Percentiles rank a stretch among this genome's conserved stretches.
Conservation (phyloP, 2,329 filamentous ascomycete species). For the Aspergillus amoenus region DNA sequence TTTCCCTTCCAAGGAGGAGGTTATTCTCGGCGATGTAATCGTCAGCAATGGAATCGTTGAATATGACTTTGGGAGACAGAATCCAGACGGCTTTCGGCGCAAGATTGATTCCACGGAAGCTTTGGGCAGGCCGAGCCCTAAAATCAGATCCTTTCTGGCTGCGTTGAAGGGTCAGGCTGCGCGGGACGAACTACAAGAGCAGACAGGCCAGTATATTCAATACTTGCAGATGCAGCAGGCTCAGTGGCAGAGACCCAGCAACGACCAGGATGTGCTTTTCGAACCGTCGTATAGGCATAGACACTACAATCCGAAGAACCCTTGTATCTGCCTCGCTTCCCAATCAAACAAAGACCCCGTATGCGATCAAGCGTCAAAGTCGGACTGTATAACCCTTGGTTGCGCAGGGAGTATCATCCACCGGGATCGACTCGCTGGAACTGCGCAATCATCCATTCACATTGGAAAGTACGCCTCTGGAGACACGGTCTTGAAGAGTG, state of each 20-base stretch:
- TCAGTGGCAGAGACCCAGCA: too few species aligned
- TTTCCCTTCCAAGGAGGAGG: neutral
- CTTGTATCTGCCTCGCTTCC: neutral
- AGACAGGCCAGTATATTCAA: neutral
- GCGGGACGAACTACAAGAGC: neutral
- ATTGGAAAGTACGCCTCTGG: conserved; percentile 13
- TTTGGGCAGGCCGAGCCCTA: neutral
- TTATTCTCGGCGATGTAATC: neutral
- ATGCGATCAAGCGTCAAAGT: too few species aligned
- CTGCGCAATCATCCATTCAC: neutral
- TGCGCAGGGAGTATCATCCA: neutral
- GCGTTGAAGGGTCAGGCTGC: neutral
- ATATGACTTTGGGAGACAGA: conserved; percentile 5
- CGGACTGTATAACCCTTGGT: too few species aligned
- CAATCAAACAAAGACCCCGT: neutral
- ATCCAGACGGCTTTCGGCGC: conserved; percentile 1
- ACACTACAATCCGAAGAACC: neutral
- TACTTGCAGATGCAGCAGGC: neutral
- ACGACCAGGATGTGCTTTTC: neutral
- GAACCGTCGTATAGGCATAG: neutral
- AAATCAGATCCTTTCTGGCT: neutral
- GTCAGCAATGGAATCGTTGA: neutral
- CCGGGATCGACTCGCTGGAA: neutral
- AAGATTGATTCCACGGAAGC: neutral
- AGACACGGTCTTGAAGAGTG: conserved; percentile 12